Conservation (phyloP, 1,284 basidiomycete species). For the Thelephora terrestris region DNA sequence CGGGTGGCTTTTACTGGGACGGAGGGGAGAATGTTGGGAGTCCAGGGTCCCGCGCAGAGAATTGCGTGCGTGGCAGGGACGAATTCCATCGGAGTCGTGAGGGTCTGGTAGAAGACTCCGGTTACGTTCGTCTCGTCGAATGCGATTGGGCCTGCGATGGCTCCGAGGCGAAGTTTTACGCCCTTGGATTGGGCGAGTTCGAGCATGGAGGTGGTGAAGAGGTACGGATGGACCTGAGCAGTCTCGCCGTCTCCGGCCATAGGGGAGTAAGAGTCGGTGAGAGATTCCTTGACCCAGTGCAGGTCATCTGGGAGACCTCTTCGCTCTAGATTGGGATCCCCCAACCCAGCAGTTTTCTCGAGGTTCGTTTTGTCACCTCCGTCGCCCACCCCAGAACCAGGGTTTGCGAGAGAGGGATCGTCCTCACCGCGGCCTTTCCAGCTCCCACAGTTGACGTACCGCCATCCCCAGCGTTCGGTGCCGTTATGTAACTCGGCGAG, state of each 20-base stretch:
- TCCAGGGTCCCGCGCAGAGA: conserved; percentile 84
- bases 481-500: conserved; percentile 73
- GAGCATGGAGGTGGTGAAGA: conserved; percentile 73
- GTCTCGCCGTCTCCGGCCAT: conserved; percentile 55
- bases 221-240: conserved; percentile 75
- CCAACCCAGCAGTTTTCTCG: conserved; percentile 46
- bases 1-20: conserved; percentile 51
- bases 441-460: conserved; percentile 50
- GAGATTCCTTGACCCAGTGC: conserved; percentile 47
- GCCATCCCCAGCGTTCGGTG: conserved; percentile 74
- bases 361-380: conserved; percentile 34
- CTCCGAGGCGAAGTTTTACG: conserved; percentile 34
- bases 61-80: conserved; percentile 58
- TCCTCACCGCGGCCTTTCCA: conserved; percentile 54
- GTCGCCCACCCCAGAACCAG: conserved; percentile 20
- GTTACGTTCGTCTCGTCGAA: conserved; percentile 30
- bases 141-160: conserved; percentile 29
- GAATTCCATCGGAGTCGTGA: conserved; percentile 21
- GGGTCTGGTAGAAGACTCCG: conserved; percentile 36
- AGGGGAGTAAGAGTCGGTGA: conserved; percentile 49
- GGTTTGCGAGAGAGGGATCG: conserved; percentile 1
- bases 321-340: conserved; percentile 15
- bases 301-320: conserved; percentile 48
- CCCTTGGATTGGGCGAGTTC: conserved; percentile 51
- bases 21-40: conserved; percentile 40